These are phyloP conservation scores for Stereocaulon alpinum DNA, from an alignment of 495 filamentous ascomycete species.

Conservation along the genomic window DNA sequence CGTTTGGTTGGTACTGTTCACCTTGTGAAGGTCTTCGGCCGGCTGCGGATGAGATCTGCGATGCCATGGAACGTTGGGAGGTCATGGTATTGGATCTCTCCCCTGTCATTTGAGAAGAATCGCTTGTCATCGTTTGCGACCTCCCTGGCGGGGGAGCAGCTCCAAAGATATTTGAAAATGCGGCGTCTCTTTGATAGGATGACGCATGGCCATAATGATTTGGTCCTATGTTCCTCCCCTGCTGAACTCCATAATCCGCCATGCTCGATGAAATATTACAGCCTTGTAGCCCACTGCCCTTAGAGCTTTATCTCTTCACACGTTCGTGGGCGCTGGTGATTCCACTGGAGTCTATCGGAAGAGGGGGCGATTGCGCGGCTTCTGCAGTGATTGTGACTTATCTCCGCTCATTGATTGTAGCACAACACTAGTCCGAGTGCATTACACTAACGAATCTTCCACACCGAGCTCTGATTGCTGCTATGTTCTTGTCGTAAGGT, in stretches of 20 bases:
- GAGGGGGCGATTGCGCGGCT: neutral
- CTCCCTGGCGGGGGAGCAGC: constrained; percentile 74
- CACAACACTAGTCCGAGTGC: neutral
- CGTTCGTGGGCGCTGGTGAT: neutral
- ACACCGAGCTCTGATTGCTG: neutral
- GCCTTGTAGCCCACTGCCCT: neutral
- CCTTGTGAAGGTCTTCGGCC: constrained; percentile 49
- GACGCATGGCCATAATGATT: constrained; percentile 58
- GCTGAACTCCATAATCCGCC: constrained; percentile 74
- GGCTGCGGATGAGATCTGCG: constrained; percentile 31
- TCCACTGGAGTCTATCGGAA: neutral
- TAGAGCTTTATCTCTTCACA: neutral
- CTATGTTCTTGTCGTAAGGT: neutral
- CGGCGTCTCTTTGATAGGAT: constrained; percentile 78
- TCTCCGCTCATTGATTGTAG: neutral
- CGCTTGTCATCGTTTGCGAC: constrained; percentile 76
- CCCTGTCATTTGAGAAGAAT: constrained; percentile 45
- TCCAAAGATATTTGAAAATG: constrained; percentile 94
- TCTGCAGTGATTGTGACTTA: neutral
- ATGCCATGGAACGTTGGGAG: constrained; percentile 45
- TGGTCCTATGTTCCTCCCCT: constrained; percentile 59
- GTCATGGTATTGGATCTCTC: constrained; percentile 84
- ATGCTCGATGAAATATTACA: constrained; percentile 33
- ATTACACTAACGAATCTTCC: neutral
- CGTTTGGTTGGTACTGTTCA: constrained; percentile 39